Evolutionary conservation across 1,284 basidiomycete genomes (phyloP).

Genomic region (Ustilago trichophora): DNA sequence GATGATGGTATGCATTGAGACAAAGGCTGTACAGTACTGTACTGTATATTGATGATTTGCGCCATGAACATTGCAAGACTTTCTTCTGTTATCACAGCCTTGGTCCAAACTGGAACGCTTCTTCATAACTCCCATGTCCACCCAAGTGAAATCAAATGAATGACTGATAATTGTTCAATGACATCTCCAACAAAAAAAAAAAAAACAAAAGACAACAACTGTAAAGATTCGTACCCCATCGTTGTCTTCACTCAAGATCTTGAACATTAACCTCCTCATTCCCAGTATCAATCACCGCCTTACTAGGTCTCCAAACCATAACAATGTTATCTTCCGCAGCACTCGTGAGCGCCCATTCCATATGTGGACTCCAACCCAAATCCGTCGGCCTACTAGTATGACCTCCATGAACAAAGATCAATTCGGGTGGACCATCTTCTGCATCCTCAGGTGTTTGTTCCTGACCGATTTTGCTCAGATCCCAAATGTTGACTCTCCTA

Average conservation of each 20-base stretch:
- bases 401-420: constrained; percentile 65
- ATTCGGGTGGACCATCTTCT: constrained; percentile 86
- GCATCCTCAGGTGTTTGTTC: constrained; percentile 98
- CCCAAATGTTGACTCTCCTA: constrained; percentile 93
- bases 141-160: too few species aligned
- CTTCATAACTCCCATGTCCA: too few species aligned
- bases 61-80: too few species aligned
- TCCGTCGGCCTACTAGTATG: constrained; percentile 64
- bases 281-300: constrained; percentile 41
- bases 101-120: too few species aligned
- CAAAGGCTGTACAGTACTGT: too few species aligned
- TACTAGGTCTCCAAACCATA: constrained; percentile 58
- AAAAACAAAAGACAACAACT: too few species aligned
- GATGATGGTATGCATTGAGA: too few species aligned
- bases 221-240: too few species aligned
- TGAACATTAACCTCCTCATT: constrained; percentile 29
- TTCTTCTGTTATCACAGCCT: too few species aligned
- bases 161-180: too few species aligned
- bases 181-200: too few species aligned
- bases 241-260: constrained; percentile 27
- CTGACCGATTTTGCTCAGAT: constrained; percentile 87
- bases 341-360: constrained; percentile 60
- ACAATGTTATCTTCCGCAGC: constrained; percentile 65
- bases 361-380: constrained; percentile 62
- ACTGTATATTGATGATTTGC: too few species aligned